phyloP scores from a whole-genome alignment of 345 rosid species.

The Chamaenerion angustifolium region DNA sequence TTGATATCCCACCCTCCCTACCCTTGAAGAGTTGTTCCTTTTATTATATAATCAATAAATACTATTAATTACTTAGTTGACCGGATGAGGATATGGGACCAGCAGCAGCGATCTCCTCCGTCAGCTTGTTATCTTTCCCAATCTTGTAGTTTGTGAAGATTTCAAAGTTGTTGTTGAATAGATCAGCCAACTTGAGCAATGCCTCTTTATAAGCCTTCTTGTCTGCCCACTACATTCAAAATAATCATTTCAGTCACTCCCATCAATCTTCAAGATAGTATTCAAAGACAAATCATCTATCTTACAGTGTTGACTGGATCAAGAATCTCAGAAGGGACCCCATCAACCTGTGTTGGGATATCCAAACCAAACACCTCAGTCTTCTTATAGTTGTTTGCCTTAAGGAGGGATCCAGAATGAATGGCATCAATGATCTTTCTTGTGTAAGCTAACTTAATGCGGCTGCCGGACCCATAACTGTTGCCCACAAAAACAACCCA shows the following conservation, averaged over 20 bases:
- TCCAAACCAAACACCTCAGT: constrained; percentile 73
- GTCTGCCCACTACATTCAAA: constrained; percentile 46
- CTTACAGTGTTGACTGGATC: constrained; percentile 71
- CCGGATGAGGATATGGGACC: constrained; percentile 71
- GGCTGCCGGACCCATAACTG: constrained; percentile 76
- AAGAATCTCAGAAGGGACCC: constrained; percentile 78
- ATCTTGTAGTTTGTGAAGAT: constrained; percentile 66
- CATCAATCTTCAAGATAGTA: too few species aligned
- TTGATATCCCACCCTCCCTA: too few species aligned
- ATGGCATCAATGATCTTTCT: constrained; percentile 86
- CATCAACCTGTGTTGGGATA: constrained; percentile 62
- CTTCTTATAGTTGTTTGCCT: constrained; percentile 44
- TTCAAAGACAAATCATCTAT: too few species aligned
- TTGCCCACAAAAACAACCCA: neutral
- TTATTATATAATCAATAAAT: too few species aligned
- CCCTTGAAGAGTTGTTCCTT: too few species aligned
- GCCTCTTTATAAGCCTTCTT: constrained; percentile 70
- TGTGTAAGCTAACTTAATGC: constrained; percentile 75
- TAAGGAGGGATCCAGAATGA: constrained; percentile 65
- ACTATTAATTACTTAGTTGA: too few species aligned
- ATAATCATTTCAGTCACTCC: too few species aligned
- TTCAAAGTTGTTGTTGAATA: constrained; percentile 73
- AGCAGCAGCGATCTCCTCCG: constrained; percentile 73
- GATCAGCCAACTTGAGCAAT: constrained; percentile 66
- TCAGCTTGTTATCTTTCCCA: constrained; percentile 60